Base-by-base conservation (phyloP, 2,329 filamentous ascomycete genomes). In the Aspergillus brasiliensis region DNA sequence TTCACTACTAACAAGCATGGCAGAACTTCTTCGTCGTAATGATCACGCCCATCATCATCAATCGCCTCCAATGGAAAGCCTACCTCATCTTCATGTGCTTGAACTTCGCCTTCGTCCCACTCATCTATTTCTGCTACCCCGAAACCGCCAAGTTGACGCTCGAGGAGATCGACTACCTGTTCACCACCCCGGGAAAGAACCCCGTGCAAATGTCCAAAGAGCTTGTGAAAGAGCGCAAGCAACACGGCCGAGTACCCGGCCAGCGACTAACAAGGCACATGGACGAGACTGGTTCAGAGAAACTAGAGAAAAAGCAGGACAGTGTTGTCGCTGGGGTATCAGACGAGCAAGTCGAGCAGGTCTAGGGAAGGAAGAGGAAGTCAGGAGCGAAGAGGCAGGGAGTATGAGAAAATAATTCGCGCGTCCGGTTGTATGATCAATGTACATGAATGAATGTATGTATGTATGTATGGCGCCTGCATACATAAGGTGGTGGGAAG, bases 61-160 rank as follows among this genome's bases (percentile, higher is more conserved):
- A 73, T 21, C 68, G 69, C 10, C 64, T 75, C 13, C 67, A 67
- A 38, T 75, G 72, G 72, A 74, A 74, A 62, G 72, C 69, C 11
- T 76, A 75, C 56, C 61, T 76, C 27, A 72, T 75, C 44, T 76
- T 76, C 63, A 75, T 74, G 73, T 66, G 67, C 49, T 70, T 67
- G 1, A 75, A 75, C 56, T 66, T 73, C 7, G 60, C 69, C 10
- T 75, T 76, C 48, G 65, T 75, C 23, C 73, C 73, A 1, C 46
- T 68, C 10, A 75, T 83, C 10, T 83, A 78, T 68, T 82, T 82
- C 68, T 76, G 68, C 64, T 79, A 77, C 54, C 78, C 77, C 3
- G 78, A 80, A 57, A 80, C 78, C 0, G 69, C 71, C 15, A 77
- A 77, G 42, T 66, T 78, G 17, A 76, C 74, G 1, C 70, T 80